phyloP scores from a whole-genome alignment of 768 basidiomycete genomes.

The Amanita muscaria region DNA sequence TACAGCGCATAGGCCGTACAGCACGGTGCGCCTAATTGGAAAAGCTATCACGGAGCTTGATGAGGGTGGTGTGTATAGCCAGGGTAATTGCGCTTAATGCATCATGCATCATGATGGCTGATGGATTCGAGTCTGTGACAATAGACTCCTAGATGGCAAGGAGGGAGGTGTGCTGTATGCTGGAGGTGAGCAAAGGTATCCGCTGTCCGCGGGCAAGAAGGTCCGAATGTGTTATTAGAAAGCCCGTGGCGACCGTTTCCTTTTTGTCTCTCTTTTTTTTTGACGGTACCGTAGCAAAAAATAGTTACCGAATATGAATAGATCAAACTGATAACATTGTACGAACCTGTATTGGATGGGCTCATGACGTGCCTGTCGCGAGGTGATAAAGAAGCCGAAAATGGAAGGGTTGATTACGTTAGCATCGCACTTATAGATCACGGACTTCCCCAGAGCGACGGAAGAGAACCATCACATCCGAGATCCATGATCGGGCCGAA shows the following conservation, averaged over 20 bases:
- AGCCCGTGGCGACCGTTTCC: constrained; percentile 1
- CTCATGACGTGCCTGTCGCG: constrained; percentile 16
- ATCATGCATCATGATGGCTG: too few species aligned
- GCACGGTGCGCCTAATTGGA: too few species aligned
- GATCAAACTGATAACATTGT: constrained; percentile 16
- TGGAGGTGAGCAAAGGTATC: neutral
- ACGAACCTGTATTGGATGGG: constrained; percentile 7
- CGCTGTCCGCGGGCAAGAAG: constrained; percentile 7
- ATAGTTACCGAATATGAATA: constrained; percentile 7
- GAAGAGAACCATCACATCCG: constrained; percentile 21
- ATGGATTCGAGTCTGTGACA: too few species aligned
- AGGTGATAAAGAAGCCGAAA: constrained; percentile 8
- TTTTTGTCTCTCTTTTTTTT: too few species aligned
- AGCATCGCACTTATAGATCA: constrained; percentile 15
- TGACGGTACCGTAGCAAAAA: constrained; percentile 10
- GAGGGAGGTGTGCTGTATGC: neutral
- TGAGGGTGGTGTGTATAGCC: too few species aligned
- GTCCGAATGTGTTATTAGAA: neutral
- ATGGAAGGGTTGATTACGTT: constrained; percentile 7
- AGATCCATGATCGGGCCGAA: constrained; percentile 24
- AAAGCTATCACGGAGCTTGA: too few species aligned
- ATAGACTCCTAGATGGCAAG: neutral
- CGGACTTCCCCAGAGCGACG: constrained; percentile 27
- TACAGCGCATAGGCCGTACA: too few species aligned
- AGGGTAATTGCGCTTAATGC: too few species aligned